These are phyloP conservation scores for Tulasnella sp. DNA, from an alignment of 768 basidiomycete genomes.

Conservation along the genomic window DNA sequence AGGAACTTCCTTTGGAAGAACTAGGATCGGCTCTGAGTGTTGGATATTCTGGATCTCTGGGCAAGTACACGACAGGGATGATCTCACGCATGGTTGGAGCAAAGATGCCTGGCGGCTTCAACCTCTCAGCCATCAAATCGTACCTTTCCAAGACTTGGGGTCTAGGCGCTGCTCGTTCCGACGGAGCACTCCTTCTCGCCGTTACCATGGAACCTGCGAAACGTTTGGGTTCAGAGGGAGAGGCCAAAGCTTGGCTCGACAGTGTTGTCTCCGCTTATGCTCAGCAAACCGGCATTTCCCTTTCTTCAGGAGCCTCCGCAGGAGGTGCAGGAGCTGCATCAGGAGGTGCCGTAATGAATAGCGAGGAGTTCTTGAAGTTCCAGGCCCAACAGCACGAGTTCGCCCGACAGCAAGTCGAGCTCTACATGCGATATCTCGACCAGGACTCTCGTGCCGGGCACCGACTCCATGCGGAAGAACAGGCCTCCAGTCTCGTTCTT, in stretches of 20 bases:
- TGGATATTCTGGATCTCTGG: constrained; percentile 83
- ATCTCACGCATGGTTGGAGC: constrained; percentile 89
- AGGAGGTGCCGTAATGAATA: constrained; percentile 91
- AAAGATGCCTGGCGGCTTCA: constrained; percentile 99
- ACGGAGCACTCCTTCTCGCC: constrained; percentile 86
- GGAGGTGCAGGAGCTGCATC: constrained; percentile 60
- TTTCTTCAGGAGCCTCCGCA: constrained; percentile 68
- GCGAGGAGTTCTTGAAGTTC: constrained; percentile 98
- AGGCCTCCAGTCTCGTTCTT: constrained; percentile 67
- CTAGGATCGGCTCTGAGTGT: constrained; percentile 81
- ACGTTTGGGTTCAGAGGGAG: constrained; percentile 85
- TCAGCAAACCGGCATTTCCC: constrained; percentile 82
- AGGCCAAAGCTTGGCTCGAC: constrained; percentile 95
- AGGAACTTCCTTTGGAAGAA: constrained; percentile 95
- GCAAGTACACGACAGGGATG: constrained; percentile 91
- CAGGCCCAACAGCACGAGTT: constrained; percentile 91
- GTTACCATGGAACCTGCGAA: constrained; percentile 94
- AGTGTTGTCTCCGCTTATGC: constrained; percentile 82
- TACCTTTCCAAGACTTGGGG: constrained; percentile 95
- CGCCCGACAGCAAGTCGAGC: constrained; percentile 88
- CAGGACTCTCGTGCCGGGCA: constrained; percentile 93
- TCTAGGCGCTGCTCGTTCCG: constrained; percentile 85
- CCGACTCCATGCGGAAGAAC: constrained; percentile 84
- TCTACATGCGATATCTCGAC: constrained; percentile 95
- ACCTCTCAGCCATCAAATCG: constrained; percentile 84